Conservation (phyloP, 2,329 filamentous ascomycete species). For the Sporothrix euskadiensis region DNA sequence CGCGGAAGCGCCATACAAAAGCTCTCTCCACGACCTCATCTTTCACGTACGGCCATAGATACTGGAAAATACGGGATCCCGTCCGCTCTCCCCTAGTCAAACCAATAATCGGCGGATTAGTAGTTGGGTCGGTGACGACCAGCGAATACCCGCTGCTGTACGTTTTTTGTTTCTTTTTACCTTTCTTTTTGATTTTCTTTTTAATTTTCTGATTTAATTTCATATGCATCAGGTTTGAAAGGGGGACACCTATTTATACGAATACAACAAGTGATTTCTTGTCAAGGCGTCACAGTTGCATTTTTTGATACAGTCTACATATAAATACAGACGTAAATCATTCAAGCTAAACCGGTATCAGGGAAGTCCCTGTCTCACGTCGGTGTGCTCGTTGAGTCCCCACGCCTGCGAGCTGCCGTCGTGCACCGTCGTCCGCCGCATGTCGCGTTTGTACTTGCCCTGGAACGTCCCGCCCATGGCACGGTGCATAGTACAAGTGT, state of each 20-base stretch:
- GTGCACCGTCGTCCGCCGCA: conserved; percentile 10
- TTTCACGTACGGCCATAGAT: too few relatives aligned
- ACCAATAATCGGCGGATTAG: too few relatives aligned
- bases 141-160: too few relatives aligned
- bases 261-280: not conserved
- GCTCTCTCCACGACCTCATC: too few relatives aligned
- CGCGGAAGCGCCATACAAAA: too few relatives aligned
- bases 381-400: not conserved
- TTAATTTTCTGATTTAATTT: too few relatives aligned
- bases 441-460: conserved; percentile 4
- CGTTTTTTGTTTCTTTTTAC: too few relatives aligned
- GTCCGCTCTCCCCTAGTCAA: too few relatives aligned
- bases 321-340: not conserved
- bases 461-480: not conserved
- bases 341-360: not conserved
- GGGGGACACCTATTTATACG: not conserved
- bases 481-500: conserved; percentile 5
- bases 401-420: not conserved
- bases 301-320: not conserved
- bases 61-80: too few relatives aligned
- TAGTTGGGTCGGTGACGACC: too few relatives aligned
- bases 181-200: too few relatives aligned
- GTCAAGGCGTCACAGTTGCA: not conserved
- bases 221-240: too few relatives aligned
- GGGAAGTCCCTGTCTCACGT: conserved; percentile 8